These are phyloP conservation scores for Pseudohalonectria lignicola DNA, from an alignment of 2,329 filamentous ascomycete genomes.

Conservation along the genomic window DNA sequence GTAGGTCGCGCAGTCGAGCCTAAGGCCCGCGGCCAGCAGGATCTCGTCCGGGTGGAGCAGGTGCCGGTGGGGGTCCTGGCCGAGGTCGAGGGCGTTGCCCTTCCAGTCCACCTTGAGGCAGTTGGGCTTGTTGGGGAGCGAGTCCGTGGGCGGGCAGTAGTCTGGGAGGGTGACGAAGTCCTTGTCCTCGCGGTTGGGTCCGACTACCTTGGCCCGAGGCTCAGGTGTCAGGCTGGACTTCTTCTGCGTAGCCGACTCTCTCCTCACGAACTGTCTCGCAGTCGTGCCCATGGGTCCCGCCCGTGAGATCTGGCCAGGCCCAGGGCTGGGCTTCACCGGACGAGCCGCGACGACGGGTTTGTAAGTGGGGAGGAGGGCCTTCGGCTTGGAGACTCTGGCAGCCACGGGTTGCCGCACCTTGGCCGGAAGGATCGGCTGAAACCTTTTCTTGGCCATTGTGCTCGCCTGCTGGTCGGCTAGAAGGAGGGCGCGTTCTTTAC, in stretches of 20 bases:
- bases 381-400: too few relatives aligned
- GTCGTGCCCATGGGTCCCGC: too few relatives aligned
- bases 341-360: slow-evolving; percentile 19
- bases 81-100: slow-evolving; percentile 66
- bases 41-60: slow-evolving; percentile 73
- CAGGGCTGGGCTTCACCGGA: slow-evolving; percentile 16
- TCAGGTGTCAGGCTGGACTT: slow-evolving; percentile 15
- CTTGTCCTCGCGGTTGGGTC: slow-evolving; percentile 69
- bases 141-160: slow-evolving; percentile 57
- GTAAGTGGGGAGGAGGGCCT: not conserved
- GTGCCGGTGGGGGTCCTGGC: slow-evolving; percentile 55
- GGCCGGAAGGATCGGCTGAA: slow-evolving; percentile 28
- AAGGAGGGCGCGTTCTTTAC: slow-evolving; percentile 37
- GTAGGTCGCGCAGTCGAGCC: slow-evolving; percentile 79
- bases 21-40: slow-evolving; percentile 63
- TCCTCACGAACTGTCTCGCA: too few relatives aligned
- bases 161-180: slow-evolving; percentile 65
- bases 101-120: slow-evolving; percentile 82
- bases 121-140: slow-evolving; percentile 56
- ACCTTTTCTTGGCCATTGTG: slow-evolving; percentile 21
- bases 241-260: not conserved
- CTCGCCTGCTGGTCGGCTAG: slow-evolving; percentile 33
- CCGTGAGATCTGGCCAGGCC: not conserved
- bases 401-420: not conserved
- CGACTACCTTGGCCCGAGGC: slow-evolving; percentile 28